Evolutionary conservation across 1,284 basidiomycete genomes (phyloP), one percentile per base, ranked within the genome.

Genomic region (Trametes polyzona): DNA sequence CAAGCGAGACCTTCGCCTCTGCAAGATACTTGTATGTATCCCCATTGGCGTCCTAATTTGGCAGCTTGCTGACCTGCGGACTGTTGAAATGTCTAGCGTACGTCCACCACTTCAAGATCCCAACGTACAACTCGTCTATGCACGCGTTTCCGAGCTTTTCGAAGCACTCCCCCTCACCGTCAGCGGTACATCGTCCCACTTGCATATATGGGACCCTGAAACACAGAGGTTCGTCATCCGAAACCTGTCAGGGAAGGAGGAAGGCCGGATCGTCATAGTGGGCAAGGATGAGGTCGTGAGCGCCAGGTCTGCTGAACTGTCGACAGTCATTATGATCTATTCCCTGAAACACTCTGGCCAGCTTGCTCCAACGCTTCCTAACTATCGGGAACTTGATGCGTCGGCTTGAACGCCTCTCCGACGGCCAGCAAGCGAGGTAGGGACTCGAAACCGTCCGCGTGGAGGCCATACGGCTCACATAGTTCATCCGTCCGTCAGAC

Each of bases 361-460:
- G 88, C 67, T 68, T 88, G 7, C 69, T 85, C n/a, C 71, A 74
- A 26, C 78, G 83, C 10, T 90, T 90, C 67, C 57, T 88, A 36
- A 78, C 73, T 5, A 83, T 90, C 48, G 90, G 90, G 2, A 82
- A 82, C 1, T 67, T 83, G 1, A 67, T 87, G 47, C 82, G 88
- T 47, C 80, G 89, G n/a, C 65, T 91, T 3, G 88, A 92, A 46
- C 70, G 73, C 1, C 65, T 88, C 12, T 63, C 82, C 3, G 68
- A 68, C n/a, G 57, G 64, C 4, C 66, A 84, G 33, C 76, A 78
- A 43, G 62, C 60, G 30, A 80, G 75, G 87, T 87, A 60, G 19
- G 67, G 30, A 12, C 11, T 37, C 24, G 29, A 17, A 8, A 8
- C 5, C 14, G 26, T 29, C 9, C 16, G 7, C 4, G 16, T 23